phyloP scores from a whole-genome alignment of 176 grass and related monocot genomes.

The Rhynchospora breviuscula region DNA sequence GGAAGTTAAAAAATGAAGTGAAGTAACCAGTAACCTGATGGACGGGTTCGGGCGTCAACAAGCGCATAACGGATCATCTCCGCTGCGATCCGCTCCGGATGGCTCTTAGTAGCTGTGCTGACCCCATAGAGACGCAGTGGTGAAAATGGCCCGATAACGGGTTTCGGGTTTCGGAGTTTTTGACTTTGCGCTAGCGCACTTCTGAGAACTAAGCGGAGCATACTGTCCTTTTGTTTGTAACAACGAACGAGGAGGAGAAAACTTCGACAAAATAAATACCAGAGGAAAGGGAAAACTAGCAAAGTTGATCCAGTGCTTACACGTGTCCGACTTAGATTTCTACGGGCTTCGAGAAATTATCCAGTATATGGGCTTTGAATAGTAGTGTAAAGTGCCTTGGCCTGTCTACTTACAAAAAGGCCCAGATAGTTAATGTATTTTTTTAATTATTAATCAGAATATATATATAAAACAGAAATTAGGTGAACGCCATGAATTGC shows the following conservation, averaged over 20 bases:
- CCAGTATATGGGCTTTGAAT: neutral
- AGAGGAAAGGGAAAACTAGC: neutral
- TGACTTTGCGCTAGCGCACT: slow-evolving; percentile 6
- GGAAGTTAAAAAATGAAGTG: neutral
- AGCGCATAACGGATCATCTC: slow-evolving; percentile 85
- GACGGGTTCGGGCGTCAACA: slow-evolving; percentile 38
- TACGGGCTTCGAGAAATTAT: neutral
- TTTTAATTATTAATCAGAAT: neutral
- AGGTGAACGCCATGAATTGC: neutral
- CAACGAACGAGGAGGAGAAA: neutral
- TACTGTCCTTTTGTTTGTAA: neutral
- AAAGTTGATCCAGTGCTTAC: neutral
- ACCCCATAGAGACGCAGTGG: slow-evolving; percentile 7
- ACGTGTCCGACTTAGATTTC: neutral
- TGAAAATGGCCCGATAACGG: neutral
- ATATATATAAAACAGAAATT: neutral
- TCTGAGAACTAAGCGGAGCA: slow-evolving; percentile 23
- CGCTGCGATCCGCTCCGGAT: slow-evolving; percentile 48
- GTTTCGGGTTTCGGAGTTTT: slow-evolving; percentile 11
- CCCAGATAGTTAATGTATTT: neutral
- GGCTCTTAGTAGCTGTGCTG: slow-evolving; percentile 18
- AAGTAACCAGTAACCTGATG: slow-evolving; percentile 51
- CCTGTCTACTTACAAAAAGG: neutral
- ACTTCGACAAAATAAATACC: neutral
- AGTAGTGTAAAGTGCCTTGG: neutral